Evolutionary conservation across 768 basidiomycete genomes (phyloP).

Genomic region (Tylopilus intermedius): DNA sequence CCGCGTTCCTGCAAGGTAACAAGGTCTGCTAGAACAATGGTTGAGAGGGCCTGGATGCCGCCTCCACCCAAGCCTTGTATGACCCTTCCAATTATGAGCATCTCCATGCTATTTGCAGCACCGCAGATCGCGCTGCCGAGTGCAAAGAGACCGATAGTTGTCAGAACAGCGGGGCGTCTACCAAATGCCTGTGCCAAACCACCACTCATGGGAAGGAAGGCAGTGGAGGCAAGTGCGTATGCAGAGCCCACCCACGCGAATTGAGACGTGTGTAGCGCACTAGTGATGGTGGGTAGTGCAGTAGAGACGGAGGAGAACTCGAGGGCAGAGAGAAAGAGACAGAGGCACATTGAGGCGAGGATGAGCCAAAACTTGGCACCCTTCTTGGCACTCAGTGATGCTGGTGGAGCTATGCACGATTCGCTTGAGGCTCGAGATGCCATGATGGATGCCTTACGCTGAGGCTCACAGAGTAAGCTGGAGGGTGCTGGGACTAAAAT

Average conservation of each 20-base stretch:
- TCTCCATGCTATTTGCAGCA: not conserved
- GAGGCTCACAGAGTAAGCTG: too few species aligned
- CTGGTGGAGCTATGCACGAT: not conserved
- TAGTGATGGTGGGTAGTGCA: not conserved
- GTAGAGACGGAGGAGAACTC: not conserved
- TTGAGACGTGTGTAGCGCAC: not conserved
- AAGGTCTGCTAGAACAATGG: not conserved
- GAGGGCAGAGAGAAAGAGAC: slow-evolving; percentile 1
- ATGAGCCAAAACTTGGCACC: not conserved
- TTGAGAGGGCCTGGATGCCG: not conserved
- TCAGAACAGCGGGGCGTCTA: not conserved
- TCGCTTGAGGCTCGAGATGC: not conserved
- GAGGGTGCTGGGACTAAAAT: not conserved
- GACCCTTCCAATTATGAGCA: not conserved
- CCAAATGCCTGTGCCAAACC: not conserved
- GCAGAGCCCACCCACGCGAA: not conserved
- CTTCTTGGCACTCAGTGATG: not conserved
- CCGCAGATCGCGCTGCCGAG: not conserved
- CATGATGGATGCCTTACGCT: not conserved
- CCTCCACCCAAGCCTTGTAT: slow-evolving; percentile 1
- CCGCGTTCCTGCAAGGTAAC: not conserved
- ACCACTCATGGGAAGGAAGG: not conserved
- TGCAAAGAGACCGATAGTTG: not conserved
- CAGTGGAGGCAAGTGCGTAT: not conserved
- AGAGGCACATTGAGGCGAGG: not conserved